Evolutionary conservation across 2,329 filamentous ascomycete species (phyloP), one percentile per base, ranked within the genome.

Genomic region (Beauveria medogensis): DNA sequence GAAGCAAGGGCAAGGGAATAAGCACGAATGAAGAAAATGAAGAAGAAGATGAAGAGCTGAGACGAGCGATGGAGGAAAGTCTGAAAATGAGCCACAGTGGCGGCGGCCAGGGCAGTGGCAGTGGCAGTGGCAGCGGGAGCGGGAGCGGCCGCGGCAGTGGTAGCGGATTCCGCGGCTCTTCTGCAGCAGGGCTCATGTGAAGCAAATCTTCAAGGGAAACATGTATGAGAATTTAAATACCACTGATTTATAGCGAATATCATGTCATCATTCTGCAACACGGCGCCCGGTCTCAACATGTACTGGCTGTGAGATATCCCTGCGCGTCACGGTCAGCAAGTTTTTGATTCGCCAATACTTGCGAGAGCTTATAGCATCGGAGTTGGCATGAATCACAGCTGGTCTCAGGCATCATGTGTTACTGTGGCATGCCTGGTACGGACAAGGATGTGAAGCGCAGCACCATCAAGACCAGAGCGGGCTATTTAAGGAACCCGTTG

Each of bases 31-130:
- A 65, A 60, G 66, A 66, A 62, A 64, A 67, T 24, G 62, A 51
- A 2, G 67, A 74, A 22, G 75, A 80, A 46, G 80, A 85, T 52
- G 82, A 85, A 66, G 82, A 85, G n/a, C 65, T 86, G 62, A 78
- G 72, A 65, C 72, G 47, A 40, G 56, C 56, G 2, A 52, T 59
- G 56, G 56, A 59, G 26, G 77, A 81, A 72, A 86, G 83, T 63
- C 67, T 85, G 72, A 78, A 72, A 64, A 60, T 76, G 63, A 74
- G 73, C 63, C 68, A 66, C 18, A 68, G 66, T 46, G 60, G 59
- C 30, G 65, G 64, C 0, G 68, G 69, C 66, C 69, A 22, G 69
- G 24, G 44, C 2, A 50, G 55, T 28, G 54, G 54, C 26, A 55
- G n/a, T 10, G 41, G 54, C n/a, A 56, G 54, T 7, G 44, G 44